Evolutionary conservation across 345 rosid genomes (phyloP).

Genomic region (Raphanus sativus): DNA sequence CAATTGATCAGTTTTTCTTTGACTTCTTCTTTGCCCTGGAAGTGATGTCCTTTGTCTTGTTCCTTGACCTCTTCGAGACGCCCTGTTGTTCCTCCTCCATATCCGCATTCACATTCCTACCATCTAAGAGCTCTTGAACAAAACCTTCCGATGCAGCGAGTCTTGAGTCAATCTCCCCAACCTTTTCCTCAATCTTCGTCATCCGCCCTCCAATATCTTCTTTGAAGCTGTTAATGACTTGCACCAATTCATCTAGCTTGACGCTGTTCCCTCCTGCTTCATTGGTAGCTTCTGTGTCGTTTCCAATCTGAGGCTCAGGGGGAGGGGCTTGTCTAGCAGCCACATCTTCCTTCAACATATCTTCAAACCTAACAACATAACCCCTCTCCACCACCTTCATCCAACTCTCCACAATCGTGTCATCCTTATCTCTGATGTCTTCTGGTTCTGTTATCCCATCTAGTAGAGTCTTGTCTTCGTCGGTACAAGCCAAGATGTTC

Average conservation of each 20-base stretch:
- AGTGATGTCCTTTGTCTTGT: no score
- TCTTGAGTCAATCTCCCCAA: no score
- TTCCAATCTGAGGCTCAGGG: background rate
- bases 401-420: background rate
- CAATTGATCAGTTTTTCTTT: no score
- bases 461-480: background rate
- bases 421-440: background rate
- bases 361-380: background rate
- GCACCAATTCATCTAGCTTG: background rate
- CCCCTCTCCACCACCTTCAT: background rate
- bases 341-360: background rate
- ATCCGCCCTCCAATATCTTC: background rate
- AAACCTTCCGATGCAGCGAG: no score
- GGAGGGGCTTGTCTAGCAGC: background rate
- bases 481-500: background rate
- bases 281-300: background rate
- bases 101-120: no score
- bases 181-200: background rate
- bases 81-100: no score
- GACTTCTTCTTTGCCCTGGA: no score
- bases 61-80: no score
- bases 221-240: background rate
- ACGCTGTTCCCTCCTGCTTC: background rate
- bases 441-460: background rate
- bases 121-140: no score